Evolutionary conservation across 768 basidiomycete species (phyloP).

Genomic region (Suillus hirtellus): DNA sequence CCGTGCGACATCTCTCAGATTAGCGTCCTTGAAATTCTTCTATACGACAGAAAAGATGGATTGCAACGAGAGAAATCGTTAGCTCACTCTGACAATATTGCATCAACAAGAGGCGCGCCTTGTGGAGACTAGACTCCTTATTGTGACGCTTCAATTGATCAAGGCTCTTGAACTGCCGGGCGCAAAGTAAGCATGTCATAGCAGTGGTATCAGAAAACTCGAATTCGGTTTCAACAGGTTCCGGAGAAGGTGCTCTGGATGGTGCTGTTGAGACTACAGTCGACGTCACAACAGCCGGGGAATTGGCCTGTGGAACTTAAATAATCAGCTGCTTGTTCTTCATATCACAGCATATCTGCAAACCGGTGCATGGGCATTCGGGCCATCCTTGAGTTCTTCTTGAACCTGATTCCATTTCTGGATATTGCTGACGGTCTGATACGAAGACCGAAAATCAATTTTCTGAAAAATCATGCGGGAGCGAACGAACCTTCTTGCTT

Average conservation of each 20-base stretch:
- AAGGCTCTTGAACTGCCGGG: slow-evolving; percentile 86
- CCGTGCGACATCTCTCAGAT: slow-evolving; percentile 70
- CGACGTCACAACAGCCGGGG: slow-evolving; percentile 12
- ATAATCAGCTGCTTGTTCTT: slow-evolving; percentile 12
- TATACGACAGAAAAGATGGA: slow-evolving; percentile 36
- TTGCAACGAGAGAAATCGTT: slow-evolving; percentile 27
- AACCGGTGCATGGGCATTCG: slow-evolving; percentile 27
- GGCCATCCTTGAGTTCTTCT: slow-evolving; percentile 69
- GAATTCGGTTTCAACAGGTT: slow-evolving; percentile 59
- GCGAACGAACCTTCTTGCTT: slow-evolving; percentile 71
- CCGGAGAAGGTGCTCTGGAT: slow-evolving; percentile 37
- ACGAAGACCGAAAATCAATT: slow-evolving; percentile 8
- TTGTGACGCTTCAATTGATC: slow-evolving; percentile 90
- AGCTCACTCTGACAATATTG: slow-evolving; percentile 29
- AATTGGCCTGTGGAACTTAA: slow-evolving; percentile 16
- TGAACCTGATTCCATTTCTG: slow-evolving; percentile 97
- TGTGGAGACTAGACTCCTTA: slow-evolving; percentile 93
- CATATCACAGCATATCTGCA: slow-evolving; percentile 18
- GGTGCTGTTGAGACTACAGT: slow-evolving; percentile 19
- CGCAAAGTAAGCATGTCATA: slow-evolving; percentile 86
- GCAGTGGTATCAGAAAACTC: slow-evolving; percentile 79
- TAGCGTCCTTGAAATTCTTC: slow-evolving; percentile 83
- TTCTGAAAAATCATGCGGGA: background rate
- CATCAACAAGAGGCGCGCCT: slow-evolving; percentile 56
- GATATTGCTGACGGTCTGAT: slow-evolving; percentile 85